phyloP scores from a whole-genome alignment of 2,329 filamentous ascomycete genomes.

The Colletotrichum orchidophilum region DNA sequence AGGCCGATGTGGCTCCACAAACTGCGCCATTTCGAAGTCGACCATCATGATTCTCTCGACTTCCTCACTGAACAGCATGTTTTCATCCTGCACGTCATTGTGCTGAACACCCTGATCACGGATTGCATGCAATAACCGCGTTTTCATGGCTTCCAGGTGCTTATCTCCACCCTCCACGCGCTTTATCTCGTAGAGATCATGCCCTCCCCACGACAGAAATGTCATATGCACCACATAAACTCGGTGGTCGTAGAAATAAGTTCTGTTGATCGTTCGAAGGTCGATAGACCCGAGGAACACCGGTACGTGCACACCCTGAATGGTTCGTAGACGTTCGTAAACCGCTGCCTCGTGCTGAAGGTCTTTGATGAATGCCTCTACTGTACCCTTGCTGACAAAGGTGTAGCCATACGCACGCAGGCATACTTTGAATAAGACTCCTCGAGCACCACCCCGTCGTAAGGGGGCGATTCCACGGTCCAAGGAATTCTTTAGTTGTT shows the following conservation, averaged over 20 bases:
- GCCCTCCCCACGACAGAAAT: conserved; percentile 48
- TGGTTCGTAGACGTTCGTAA: conserved; percentile 44
- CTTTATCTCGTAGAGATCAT: neutral
- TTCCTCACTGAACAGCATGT: conserved; percentile 41
- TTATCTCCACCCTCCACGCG: neutral
- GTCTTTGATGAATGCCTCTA: conserved; percentile 42
- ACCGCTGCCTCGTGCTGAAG: conserved; percentile 48
- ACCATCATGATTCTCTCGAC: conserved; percentile 41
- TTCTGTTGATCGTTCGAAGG: conserved; percentile 42
- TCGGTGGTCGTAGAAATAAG: conserved; percentile 44
- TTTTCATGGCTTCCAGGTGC: conserved; percentile 26
- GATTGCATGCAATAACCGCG: conserved; percentile 35
- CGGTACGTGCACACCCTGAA: conserved; percentile 48
- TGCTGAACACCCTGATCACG: conserved; percentile 41
- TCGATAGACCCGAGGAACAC: conserved; percentile 50
- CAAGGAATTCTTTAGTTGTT: conserved; percentile 42
- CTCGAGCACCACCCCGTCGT: conserved; percentile 43
- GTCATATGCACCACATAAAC: conserved; percentile 45
- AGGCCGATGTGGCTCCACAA: conserved; percentile 34
- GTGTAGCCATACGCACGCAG: conserved; percentile 53
- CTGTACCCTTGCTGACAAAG: conserved; percentile 52
- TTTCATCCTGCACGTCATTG: conserved; percentile 37
- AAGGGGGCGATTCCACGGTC: conserved; percentile 44
- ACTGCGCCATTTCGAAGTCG: conserved; percentile 42
- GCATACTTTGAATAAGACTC: conserved; percentile 52